Conservation (phyloP, 164 flowering plant genomes). For the Kalanchoe fedtschenkoi region DNA sequence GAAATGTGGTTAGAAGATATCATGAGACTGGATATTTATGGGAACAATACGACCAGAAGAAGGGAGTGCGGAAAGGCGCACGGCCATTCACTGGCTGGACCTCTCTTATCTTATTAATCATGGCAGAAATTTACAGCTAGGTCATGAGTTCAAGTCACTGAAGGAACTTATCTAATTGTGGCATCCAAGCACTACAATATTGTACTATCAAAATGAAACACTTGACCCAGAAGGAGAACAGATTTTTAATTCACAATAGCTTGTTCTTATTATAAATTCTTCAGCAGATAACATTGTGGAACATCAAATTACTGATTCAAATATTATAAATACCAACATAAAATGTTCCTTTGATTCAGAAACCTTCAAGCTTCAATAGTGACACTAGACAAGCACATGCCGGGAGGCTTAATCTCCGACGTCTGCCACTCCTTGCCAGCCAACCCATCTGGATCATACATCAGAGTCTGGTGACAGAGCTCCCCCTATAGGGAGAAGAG, state of each 20-base stretch:
- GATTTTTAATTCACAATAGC: background rate
- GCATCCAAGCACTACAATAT: no score
- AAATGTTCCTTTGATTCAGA: background rate
- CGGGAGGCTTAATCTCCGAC: constrained; percentile 48
- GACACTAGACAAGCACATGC: constrained; percentile 59
- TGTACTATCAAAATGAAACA: background rate
- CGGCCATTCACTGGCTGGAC: constrained; percentile 93
- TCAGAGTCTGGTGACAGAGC: constrained; percentile 30
- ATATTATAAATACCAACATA: no score
- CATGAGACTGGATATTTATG: constrained; percentile 66
- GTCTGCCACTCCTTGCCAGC: constrained; percentile 77
- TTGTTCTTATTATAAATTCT: no score
- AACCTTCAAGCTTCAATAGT: constrained; percentile 58
- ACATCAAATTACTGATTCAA: no score
- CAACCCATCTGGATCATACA: constrained; percentile 74
- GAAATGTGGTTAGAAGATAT: constrained; percentile 71
- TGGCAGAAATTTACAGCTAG: constrained; percentile 58
- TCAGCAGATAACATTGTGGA: no score
- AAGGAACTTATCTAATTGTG: background rate
- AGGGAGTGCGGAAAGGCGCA: constrained; percentile 81
- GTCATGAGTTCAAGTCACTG: background rate
- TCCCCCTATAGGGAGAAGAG: constrained; percentile 53
- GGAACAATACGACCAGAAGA: constrained; percentile 91
- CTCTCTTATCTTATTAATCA: constrained; percentile 64
- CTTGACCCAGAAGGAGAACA: background rate